phyloP scores from a whole-genome alignment of 2,329 filamentous ascomycete genomes.

The Furcasterigmium furcatum region DNA sequence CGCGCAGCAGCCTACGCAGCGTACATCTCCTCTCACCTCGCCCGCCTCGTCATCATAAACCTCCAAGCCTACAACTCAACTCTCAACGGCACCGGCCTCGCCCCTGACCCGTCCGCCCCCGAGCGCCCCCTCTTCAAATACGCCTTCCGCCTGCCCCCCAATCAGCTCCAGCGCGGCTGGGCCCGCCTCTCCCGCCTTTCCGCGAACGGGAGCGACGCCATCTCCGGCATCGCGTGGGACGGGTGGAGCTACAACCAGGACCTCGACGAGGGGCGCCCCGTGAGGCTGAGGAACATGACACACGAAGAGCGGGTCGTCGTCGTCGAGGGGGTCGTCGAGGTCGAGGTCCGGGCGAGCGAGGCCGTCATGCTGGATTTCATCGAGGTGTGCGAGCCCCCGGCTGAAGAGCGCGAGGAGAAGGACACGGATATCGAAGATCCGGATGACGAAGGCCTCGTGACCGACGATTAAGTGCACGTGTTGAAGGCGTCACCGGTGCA shows the following conservation, averaged over 20 bases:
- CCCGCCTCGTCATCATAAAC: conserved; percentile 53
- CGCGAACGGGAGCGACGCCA: conserved; percentile 62
- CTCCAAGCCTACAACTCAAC: conserved; percentile 58
- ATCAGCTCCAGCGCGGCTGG: conserved; percentile 5
- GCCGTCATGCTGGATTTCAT: conserved; percentile 36
- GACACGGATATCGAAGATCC: too few species aligned
- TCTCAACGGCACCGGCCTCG: conserved; percentile 28
- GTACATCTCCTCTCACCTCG: conserved; percentile 40
- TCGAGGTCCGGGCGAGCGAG: conserved; percentile 39
- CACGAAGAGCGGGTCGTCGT: conserved; percentile 38
- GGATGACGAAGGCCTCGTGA: too few species aligned
- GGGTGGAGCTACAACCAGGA: conserved; percentile 61
- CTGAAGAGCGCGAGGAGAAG: too few species aligned
- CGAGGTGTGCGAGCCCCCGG: too few species aligned
- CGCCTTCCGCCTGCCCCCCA: conserved; percentile 30
- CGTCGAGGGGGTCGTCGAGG: conserved; percentile 28
- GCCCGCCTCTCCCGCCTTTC: conserved; percentile 43
- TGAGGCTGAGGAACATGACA: conserved; percentile 53
- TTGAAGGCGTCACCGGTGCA: too few species aligned
- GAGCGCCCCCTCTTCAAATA: conserved; percentile 29
- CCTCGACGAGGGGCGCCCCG: conserved; percentile 48
- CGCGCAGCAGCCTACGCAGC: conserved; percentile 53
- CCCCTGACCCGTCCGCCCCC: conserved; percentile 22
- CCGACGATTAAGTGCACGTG: too few species aligned
- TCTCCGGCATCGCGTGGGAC: conserved; percentile 59